Percentiles rank a stretch among this genome's conserved stretches.
Evolutionary conservation across 495 filamentous ascomycete species (phyloP).

Genomic region (Daldinia vernicosa): DNA sequence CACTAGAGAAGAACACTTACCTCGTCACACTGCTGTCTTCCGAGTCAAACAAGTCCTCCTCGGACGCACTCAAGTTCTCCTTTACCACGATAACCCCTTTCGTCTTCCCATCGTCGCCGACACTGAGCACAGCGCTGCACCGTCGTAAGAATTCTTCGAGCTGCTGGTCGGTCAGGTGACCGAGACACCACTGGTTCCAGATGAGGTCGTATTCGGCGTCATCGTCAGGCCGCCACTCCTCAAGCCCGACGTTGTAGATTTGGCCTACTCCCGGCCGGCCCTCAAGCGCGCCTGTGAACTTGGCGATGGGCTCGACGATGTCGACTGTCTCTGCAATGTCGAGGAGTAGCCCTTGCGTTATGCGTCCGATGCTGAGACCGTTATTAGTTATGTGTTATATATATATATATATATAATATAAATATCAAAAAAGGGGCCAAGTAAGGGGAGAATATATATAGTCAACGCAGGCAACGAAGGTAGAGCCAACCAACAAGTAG

Average conservation of each 20-base stretch:
- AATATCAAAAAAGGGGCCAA: background rate
- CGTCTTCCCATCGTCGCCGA: slow-evolving; percentile 44
- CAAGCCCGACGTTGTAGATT: slow-evolving; percentile 77
- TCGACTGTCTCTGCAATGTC: slow-evolving; percentile 56
- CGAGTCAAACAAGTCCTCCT: slow-evolving; percentile 76
- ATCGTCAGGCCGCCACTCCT: slow-evolving; percentile 71
- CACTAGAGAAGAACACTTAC: slow-evolving; percentile 33
- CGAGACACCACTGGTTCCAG: slow-evolving; percentile 92
- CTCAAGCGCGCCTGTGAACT: slow-evolving; percentile 62
- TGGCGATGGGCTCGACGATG: slow-evolving; percentile 64
- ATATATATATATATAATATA: background rate
- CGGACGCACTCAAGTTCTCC: slow-evolving; percentile 79
- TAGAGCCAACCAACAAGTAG: background rate
- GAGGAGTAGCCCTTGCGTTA: slow-evolving; percentile 60
- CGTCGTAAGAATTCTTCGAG: slow-evolving; percentile 72
- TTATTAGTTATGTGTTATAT: background rate
- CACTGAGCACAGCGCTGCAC: slow-evolving; percentile 64
- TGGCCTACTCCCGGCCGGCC: slow-evolving; percentile 62
- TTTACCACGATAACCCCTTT: slow-evolving; percentile 78
- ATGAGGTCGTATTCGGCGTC: slow-evolving; percentile 66
- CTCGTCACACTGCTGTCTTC: slow-evolving; percentile 82
- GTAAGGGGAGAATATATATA: slow-evolving; percentile 2
- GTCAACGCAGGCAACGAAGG: no score
- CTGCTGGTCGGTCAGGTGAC: slow-evolving; percentile 84
- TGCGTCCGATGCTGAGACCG: slow-evolving; percentile 60